phyloP scores from a whole-genome alignment of 805 yeast species.

The Metschnikowia matae region DNA sequence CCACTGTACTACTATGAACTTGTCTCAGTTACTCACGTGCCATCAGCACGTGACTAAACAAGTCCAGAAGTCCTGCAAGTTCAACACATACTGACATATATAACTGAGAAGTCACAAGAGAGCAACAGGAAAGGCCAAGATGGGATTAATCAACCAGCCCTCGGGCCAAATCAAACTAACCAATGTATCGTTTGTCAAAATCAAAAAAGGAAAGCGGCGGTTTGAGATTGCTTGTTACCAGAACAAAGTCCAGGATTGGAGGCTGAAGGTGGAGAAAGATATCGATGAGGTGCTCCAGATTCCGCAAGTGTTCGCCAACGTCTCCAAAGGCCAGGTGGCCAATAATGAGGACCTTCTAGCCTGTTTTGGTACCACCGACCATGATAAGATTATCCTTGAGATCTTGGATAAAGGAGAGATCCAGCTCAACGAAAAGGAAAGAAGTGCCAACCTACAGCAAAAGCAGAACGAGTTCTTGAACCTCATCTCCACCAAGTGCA shows the following conservation, averaged over 20 bases:
- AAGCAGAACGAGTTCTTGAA: conserved; percentile 78
- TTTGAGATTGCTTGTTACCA: conserved; percentile 96
- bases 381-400: conserved; percentile 70
- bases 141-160: conserved; percentile 75
- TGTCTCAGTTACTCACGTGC: too few relatives aligned
- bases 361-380: conserved; percentile 72
- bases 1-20: too few relatives aligned
- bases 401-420: conserved; percentile 89
- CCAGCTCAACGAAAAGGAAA: conserved; percentile 89
- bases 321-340: conserved; percentile 92
- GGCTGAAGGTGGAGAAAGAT: conserved; percentile 84
- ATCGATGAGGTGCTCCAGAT: conserved; percentile 94
- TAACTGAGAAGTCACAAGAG: background rate
- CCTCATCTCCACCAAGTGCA: conserved; percentile 82
- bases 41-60: too few relatives aligned
- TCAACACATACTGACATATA: too few relatives aligned
- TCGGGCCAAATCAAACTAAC: conserved; percentile 84
- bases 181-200: conserved; percentile 86
- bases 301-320: conserved; percentile 90
- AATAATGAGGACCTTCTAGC: conserved; percentile 74
- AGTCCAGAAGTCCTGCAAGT: too few relatives aligned
- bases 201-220: conserved; percentile 86
- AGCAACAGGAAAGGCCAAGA: conserved; percentile 9
- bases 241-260: conserved; percentile 94
- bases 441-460: conserved; percentile 69